Base-by-base conservation (phyloP, 2,329 filamentous ascomycete genomes). In the Fusarium sp. region DNA sequence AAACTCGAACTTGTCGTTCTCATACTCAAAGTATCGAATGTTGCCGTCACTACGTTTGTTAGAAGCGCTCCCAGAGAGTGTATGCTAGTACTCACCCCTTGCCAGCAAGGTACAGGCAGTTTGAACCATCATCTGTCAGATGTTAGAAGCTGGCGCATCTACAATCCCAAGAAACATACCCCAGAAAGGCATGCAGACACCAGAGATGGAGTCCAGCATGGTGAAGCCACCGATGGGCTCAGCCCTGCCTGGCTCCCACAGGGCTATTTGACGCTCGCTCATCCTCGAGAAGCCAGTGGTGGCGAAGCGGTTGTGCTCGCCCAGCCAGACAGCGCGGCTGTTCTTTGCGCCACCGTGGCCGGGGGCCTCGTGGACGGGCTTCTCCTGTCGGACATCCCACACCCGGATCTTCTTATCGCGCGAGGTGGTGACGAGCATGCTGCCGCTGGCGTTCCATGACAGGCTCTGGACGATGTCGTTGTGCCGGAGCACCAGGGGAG, bases 151-250 rank as follows among this genome's bases (percentile, higher is more conserved):
- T 56, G 31, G 38, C 47, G 57, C 24, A 42, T 24, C n/a, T 31
- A 6, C 13, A n/a, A 59, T 37, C 14, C 1, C 14, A 37, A 40
- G 22, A 38, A 58, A 78, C 86, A 75, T 82, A 91, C 89, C 96
- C 96, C 96, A 99, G 90, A 99, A 98, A 35, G 96, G 96, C 94
- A 99, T 98, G 89, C 95, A 97, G 69, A 99, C 95, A 82, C 96
- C 96, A 54, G 96, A 98, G 79, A 98, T 98, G 56, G 94, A 97
- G 84, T 99, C 96, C 58, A 99, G 89, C 77, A 93, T 93, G 78
- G 90, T 92, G 85, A 98, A 98, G 18, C 95, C 95, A 60, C 94
- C 95, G 78, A 98, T 93, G 58, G 96, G 96, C 79, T 97, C 93
- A 38, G 91, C 90, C 74, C 91, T 92, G 77, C 95, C 93, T 57